phyloP scores from a whole-genome alignment of 2,329 filamentous ascomycete genomes.

The Paracorniculantispora psalliotae region DNA sequence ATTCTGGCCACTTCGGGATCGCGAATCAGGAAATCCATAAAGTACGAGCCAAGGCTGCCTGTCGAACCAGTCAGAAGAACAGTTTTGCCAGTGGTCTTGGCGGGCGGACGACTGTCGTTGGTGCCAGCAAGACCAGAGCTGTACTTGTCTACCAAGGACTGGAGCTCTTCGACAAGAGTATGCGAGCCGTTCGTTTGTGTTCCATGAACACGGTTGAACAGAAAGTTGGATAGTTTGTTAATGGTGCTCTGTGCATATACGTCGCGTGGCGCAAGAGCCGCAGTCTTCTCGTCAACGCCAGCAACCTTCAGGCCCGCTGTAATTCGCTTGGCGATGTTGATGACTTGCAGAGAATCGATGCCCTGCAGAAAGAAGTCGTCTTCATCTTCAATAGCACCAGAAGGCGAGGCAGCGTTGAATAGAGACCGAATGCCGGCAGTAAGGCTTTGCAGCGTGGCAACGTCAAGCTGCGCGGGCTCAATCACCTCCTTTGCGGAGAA shows the following conservation, averaged over 20 bases:
- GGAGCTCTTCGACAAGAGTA: constrained; percentile 15
- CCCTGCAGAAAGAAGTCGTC: constrained; percentile 35
- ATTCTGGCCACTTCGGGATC: constrained; percentile 15
- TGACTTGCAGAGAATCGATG: constrained; percentile 36
- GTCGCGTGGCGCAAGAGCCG: constrained; percentile 19
- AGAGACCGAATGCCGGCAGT: constrained; percentile 22
- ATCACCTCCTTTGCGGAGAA: constrained; percentile 28
- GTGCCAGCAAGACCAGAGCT: neutral
- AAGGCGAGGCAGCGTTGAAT: constrained; percentile 17
- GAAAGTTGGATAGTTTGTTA: constrained; percentile 20
- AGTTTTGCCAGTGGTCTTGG: constrained; percentile 36
- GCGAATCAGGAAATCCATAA: constrained; percentile 40
- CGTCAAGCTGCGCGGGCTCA: constrained; percentile 17
- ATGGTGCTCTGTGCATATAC: constrained; percentile 29
- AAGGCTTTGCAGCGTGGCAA: constrained; percentile 20
- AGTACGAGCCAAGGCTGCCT: constrained; percentile 78
- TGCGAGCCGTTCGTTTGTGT: neutral
- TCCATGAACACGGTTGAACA: constrained; percentile 14
- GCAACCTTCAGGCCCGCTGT: constrained; percentile 17
- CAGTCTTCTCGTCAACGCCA: constrained; percentile 15
- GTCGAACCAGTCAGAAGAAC: constrained; percentile 83
- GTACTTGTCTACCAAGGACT: constrained; percentile 22
- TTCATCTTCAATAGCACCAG: constrained; percentile 19
- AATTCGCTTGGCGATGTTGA: constrained; percentile 20
- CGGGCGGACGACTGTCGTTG: neutral